A percentile compares a stretch with the other conserved stretches of the same genome.
Conservation (phyloP, 2,329 filamentous ascomycete species). For the Calonectria pteridis region DNA sequence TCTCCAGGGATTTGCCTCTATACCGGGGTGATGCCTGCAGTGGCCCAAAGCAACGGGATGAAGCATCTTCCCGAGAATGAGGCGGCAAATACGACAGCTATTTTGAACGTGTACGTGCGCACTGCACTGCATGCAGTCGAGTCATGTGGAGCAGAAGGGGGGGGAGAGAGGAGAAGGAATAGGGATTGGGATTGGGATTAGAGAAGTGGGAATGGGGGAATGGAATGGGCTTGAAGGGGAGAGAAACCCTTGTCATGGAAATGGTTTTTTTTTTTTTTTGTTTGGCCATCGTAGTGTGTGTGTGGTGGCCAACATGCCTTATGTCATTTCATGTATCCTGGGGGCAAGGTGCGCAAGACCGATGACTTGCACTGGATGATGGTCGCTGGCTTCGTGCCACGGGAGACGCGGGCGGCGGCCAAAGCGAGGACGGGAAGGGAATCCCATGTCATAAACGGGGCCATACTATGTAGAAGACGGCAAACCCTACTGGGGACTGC, state of each 20-base stretch:
- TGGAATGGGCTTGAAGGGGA: not conserved
- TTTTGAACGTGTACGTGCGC: not conserved
- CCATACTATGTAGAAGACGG: not conserved
- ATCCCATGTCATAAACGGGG: not conserved
- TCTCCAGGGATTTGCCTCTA: conserved; percentile 16
- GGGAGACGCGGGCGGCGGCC: not conserved
- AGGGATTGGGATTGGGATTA: not conserved
- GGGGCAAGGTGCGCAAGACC: conserved; percentile 1
- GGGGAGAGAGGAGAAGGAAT: not conserved
- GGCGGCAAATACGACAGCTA: conserved; percentile 22
- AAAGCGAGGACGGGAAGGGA: not conserved
- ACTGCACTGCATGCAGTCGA: not conserved
- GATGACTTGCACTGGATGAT: not conserved
- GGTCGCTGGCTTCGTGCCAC: not conserved
- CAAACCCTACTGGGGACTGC: not conserved
- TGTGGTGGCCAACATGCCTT: not conserved
- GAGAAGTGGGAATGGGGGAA: not conserved
- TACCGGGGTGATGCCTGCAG: conserved; percentile 39
- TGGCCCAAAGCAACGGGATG: conserved; percentile 38
- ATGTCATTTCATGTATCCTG: not conserved
- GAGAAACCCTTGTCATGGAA: not conserved
- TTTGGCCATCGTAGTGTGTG: not conserved
- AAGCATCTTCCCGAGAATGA: conserved; percentile 26
- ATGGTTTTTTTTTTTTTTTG: not conserved
- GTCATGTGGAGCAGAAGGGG: not conserved